Evolutionary conservation across 73 alveolate genomes (phyloP).

Genomic region (Paramecium pentaurelia): DNA sequence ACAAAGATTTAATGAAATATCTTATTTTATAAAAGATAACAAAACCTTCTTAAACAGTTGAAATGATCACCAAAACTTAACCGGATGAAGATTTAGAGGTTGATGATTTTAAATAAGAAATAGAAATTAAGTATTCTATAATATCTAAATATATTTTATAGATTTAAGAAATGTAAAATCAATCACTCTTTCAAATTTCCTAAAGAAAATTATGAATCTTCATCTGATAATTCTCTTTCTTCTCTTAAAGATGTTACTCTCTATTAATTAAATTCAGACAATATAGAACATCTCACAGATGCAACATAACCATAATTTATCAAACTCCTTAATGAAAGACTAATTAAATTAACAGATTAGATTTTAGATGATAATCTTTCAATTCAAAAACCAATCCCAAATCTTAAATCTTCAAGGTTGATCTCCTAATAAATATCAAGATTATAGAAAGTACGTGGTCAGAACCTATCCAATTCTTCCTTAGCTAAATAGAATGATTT

Average conservation of each 20-base stretch:
- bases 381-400: neutral
- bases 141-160: neutral
- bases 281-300: neutral
- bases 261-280: neutral
- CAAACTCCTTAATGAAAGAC: neutral
- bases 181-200: slow-evolving; percentile 1
- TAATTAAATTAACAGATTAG: neutral
- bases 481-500: neutral
- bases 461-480: neutral
- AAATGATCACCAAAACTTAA: neutral
- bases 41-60: neutral
- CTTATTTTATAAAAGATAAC: slow-evolving; percentile 10
- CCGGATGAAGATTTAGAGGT: neutral
- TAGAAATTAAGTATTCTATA: neutral
- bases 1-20: slow-evolving; percentile 33
- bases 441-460: neutral
- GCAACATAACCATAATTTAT: slow-evolving; percentile 31
- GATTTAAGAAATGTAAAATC: neutral
- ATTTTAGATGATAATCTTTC: neutral
- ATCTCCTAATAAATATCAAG: neutral
- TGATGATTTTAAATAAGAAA: neutral
- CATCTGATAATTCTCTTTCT: neutral
- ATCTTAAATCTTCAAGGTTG: slow-evolving; percentile 9
- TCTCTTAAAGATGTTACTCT: slow-evolving; percentile 16
- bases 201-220: neutral